Evolutionary conservation across 1,139 yeast genomes (phyloP).

Genomic region (Kazachstania sp.): DNA sequence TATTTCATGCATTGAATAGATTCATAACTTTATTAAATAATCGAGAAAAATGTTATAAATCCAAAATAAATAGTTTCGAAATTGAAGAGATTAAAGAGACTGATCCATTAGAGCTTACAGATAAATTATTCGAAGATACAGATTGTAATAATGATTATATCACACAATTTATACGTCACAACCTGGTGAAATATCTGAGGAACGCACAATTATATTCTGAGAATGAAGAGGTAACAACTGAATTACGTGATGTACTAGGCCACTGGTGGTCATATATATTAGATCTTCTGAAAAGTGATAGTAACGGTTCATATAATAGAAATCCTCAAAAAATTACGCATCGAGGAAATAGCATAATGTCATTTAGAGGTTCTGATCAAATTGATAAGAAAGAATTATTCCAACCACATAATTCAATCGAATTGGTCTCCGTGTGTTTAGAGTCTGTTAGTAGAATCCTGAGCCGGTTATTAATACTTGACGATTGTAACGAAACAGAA

Average conservation of each 20-base stretch:
- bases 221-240: neutral
- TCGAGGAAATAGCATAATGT: neutral
- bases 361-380: neutral
- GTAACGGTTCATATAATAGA: neutral
- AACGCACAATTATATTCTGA: conserved; percentile 1
- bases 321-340: conserved; percentile 4
- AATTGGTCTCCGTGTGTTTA: conserved; percentile 20
- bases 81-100: neutral
- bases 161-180: conserved; percentile 19
- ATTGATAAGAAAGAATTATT: neutral
- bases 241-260: conserved; percentile 15
- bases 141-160: conserved; percentile 6
- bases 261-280: conserved; percentile 31
- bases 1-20: conserved; percentile 21
- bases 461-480: conserved; percentile 10
- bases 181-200: conserved; percentile 20
- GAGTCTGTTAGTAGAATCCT: conserved; percentile 27
- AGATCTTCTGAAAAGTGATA: conserved; percentile 16
- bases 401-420: neutral
- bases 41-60: conserved; percentile 2
- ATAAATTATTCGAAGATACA: neutral
- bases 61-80: neutral
- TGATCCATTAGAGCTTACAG: neutral
- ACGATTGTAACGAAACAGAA: conserved; percentile 17
- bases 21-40: conserved; percentile 20